Base-by-base conservation (phyloP, 2,329 filamentous ascomycete genomes). In the Cadophora malorum region DNA sequence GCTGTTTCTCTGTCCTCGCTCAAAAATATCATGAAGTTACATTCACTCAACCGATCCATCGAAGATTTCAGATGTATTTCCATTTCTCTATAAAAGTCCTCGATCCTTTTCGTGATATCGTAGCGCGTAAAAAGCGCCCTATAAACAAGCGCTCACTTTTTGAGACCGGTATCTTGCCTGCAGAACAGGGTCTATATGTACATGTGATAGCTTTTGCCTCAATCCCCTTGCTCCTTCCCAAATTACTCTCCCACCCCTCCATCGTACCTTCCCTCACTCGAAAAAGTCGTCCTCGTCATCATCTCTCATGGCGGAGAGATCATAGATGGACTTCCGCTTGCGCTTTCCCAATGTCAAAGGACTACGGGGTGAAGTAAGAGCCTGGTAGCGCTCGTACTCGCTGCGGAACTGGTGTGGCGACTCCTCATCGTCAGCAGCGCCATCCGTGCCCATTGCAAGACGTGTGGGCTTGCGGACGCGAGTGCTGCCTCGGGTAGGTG, bases 331-430 rank as follows among this genome's bases (percentile, higher is more conserved):
- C 65, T 72, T 75, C 23, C 75, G 33, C n/a, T 65, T 62, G n/a
- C 75, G 63, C 69, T 77, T 77, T 23, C 74, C 73, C 41, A 76
- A 47, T 10, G 66, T 50, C 9, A 73, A 56, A 9, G 68, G 68
- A 59, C 67, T 71, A 5, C 69, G 69, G 19, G 75, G 74, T n/a
- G 69, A 71, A 19, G 70, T 72, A 7, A 75, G 53, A 28, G 73
- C 74, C 49, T 75, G 75, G 45, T 68, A 77, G 9, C 66, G 71
- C 25, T 77, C 76, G 66, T 77, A 77, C 64, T 77, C 75, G 21
- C 69, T 73, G 35, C 59, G 69, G 47, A 73, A 73, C 52, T 73
- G 67, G 19, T 67, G 69, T 38, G 31, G 68, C 50, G 23, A 69
- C 12, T 68, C 68, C 8, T 74, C 73, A 28, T 70, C 65, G n/a